Conservation (phyloP, 306 rosid genomes). For the Ochetophila trinervis region DNA sequence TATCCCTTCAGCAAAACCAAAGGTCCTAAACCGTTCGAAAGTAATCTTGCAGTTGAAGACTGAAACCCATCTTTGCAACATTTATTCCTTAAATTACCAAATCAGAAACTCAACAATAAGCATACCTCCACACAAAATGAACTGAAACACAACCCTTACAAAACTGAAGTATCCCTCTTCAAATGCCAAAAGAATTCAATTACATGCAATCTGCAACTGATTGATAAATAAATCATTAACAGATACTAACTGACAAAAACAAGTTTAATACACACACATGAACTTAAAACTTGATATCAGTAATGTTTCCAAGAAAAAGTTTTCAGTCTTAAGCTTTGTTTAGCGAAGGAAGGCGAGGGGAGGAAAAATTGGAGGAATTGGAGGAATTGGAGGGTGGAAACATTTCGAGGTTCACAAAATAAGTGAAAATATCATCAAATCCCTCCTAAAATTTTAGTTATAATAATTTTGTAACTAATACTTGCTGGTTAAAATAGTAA, state of each 20-base stretch:
- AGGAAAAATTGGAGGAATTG: background rate
- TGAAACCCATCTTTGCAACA: background rate
- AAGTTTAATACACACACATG: background rate
- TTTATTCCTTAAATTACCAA: background rate
- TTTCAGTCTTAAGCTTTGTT: background rate
- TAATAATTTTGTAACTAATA: no score
- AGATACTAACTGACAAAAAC: background rate
- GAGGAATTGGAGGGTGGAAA: background rate
- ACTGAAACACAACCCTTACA: background rate
- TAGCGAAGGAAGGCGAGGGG: background rate
- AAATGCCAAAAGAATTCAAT: slow-evolving; percentile 23
- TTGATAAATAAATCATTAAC: background rate
- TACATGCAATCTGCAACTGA: slow-evolving; percentile 40
- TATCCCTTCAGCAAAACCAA: slow-evolving; percentile 10
- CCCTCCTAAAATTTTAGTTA: no score
- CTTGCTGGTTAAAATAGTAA: no score
- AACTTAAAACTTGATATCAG: background rate
- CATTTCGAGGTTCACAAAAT: no score
- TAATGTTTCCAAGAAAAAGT: background rate
- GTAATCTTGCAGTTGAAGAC: slow-evolving; percentile 12
- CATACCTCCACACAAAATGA: slow-evolving; percentile 5
- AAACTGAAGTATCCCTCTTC: slow-evolving; percentile 14
- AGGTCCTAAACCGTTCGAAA: background rate
- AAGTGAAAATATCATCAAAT: no score
- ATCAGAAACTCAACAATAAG: slow-evolving; percentile 11